A percentile compares a stretch with the other conserved stretches of the same genome.
phyloP scores from a whole-genome alignment of 139 green algal species.

The Zygnema cylindricum region DNA sequence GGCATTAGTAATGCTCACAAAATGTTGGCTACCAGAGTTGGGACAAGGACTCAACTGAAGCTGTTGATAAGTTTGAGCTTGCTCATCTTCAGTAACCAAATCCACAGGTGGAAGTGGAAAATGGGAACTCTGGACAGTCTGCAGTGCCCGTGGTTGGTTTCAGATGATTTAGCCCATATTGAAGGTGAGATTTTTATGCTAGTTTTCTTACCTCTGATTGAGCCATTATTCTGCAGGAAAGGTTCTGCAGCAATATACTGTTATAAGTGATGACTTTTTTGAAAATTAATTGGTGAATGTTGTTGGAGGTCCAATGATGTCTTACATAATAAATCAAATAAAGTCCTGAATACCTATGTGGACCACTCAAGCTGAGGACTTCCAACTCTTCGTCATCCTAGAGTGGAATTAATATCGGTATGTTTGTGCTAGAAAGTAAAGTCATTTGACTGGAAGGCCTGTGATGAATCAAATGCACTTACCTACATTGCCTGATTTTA shows the following conservation, averaged over 20 bases:
- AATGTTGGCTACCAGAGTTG: background rate
- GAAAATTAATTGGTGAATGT: too few relatives aligned
- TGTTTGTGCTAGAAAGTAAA: background rate
- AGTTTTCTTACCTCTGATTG: too few relatives aligned
- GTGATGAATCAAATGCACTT: background rate
- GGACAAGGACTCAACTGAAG: background rate
- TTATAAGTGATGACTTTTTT: too few relatives aligned
- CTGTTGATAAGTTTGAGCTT: background rate
- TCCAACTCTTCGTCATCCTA: background rate
- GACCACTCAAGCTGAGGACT: background rate
- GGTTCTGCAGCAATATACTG: too few relatives aligned
- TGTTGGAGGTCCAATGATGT: background rate
- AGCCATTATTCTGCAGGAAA: too few relatives aligned
- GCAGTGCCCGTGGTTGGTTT: too few relatives aligned
- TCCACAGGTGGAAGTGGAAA: background rate
- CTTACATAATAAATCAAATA: constrained; percentile 5
- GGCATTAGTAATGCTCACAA: too few relatives aligned
- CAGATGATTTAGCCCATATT: too few relatives aligned
- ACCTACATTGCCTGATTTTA: constrained; percentile 12
- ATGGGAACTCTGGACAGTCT: too few relatives aligned
- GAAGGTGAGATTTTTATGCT: too few relatives aligned
- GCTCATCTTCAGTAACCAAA: background rate
- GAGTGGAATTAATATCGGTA: too few relatives aligned
- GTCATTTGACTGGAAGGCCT: background rate
- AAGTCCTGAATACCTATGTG: background rate